Conservation (phyloP, 2,329 filamentous ascomycete genomes). For the Stemphylium vesicarium region DNA sequence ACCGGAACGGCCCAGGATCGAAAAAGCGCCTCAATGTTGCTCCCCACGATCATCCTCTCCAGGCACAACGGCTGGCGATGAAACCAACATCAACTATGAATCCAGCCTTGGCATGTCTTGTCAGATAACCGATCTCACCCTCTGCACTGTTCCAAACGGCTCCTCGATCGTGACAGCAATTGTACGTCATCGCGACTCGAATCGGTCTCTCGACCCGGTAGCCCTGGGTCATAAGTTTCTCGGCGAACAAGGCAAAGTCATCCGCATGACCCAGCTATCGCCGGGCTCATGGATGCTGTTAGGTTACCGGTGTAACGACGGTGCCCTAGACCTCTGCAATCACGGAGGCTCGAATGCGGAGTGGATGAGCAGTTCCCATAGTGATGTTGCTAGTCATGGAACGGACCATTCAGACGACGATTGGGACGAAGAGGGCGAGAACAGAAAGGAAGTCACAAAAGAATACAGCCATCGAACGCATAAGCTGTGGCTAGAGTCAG, state of each 20-base stretch:
- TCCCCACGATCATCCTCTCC: not conserved
- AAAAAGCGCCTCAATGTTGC: not conserved
- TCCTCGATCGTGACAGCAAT: not conserved
- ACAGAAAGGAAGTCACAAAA: slow-evolving; percentile 13
- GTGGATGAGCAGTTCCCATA: slow-evolving; percentile 12
- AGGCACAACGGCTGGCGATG: not conserved
- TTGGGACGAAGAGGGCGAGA: slow-evolving; percentile 11
- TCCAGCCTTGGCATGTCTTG: not conserved
- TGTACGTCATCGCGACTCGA: not conserved
- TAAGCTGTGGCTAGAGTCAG: slow-evolving; percentile 14
- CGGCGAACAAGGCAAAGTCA: slow-evolving; percentile 2
- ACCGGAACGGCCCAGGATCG: not conserved
- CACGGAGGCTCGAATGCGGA: slow-evolving; percentile 13
- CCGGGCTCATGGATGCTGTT: not conserved
- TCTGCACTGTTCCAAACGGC: slow-evolving; percentile 1
- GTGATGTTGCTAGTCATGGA: slow-evolving; percentile 12
- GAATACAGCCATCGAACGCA: slow-evolving; percentile 12
- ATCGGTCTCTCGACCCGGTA: not conserved
- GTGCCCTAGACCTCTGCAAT: slow-evolving; percentile 4
- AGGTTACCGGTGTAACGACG: not conserved
- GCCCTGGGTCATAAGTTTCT: not conserved
- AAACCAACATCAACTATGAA: not conserved
- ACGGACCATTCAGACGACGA: slow-evolving; percentile 16
- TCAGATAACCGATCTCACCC: slow-evolving; percentile 4
- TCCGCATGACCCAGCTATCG: slow-evolving; percentile 2